A percentile compares a stretch with the other conserved stretches of the same genome.
Evolutionary conservation across 805 yeast species (phyloP).

Genomic region (Cyberlindnera xylosilytica): DNA sequence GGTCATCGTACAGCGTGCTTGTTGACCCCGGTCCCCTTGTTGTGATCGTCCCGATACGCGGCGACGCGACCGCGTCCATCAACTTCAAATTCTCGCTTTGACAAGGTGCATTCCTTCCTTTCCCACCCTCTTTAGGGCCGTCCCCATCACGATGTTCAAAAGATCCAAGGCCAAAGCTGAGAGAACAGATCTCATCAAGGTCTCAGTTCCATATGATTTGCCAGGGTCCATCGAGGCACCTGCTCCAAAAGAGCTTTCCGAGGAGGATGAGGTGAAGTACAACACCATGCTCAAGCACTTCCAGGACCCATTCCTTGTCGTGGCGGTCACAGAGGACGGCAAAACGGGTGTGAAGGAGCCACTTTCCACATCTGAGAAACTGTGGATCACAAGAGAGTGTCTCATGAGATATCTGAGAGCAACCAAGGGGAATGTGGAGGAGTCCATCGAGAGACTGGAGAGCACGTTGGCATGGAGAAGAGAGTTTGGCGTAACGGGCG

Average conservation of each 20-base stretch:
- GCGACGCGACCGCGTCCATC: too few species aligned
- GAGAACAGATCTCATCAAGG: slow-evolving; percentile 26
- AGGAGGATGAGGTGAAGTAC: slow-evolving; percentile 59
- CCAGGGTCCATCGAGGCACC: slow-evolving; percentile 49
- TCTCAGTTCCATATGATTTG: slow-evolving; percentile 48
- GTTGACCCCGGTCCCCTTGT: too few species aligned
- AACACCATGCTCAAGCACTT: slow-evolving; percentile 60
- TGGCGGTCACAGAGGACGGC: slow-evolving; percentile 33
- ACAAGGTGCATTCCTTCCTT: too few species aligned
- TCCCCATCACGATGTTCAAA: slow-evolving; percentile 8
- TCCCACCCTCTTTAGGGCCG: too few species aligned
- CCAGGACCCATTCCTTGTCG: slow-evolving; percentile 33
- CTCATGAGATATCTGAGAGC: slow-evolving; percentile 87
- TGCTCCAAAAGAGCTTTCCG: slow-evolving; percentile 34
- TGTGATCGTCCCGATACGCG: too few species aligned
- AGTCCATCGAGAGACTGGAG: slow-evolving; percentile 71
- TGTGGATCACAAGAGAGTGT: slow-evolving; percentile 94
- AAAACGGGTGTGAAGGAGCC: slow-evolving; percentile 39
- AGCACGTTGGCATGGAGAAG: slow-evolving; percentile 90
- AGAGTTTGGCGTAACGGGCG: slow-evolving; percentile 73
- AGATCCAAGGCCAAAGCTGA: slow-evolving; percentile 19
- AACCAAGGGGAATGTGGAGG: slow-evolving; percentile 78
- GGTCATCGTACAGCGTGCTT: too few species aligned
- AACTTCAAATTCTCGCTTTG: too few species aligned
- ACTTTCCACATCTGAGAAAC: slow-evolving; percentile 58